A percentile compares a stretch with the other conserved stretches of the same genome.
Evolutionary conservation across 169 alveolate species (phyloP).

Genomic region (Sarcocystis neurona): DNA sequence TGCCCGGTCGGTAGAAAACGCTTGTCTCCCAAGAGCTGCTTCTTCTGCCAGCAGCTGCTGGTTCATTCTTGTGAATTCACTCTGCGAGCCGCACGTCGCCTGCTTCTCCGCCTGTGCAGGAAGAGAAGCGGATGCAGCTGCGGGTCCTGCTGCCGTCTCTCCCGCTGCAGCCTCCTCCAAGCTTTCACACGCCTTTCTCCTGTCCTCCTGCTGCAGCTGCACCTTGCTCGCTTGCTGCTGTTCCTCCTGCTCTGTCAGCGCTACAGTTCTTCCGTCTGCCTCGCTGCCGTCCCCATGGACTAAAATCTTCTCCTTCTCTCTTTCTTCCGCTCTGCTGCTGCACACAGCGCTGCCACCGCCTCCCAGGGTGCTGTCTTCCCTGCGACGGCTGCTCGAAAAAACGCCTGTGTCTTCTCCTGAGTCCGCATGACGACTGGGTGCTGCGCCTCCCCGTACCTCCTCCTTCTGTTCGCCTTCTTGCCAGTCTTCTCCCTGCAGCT

Average conservation of each 20-base stretch:
- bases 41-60: no score
- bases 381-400: constrained; percentile 9
- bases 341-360: background rate
- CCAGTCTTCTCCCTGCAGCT: background rate
- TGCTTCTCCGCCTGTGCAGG: no score
- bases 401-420: no score
- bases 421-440: no score
- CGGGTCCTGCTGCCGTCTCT: background rate
- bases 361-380: background rate
- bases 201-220: constrained; percentile 13
- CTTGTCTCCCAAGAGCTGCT: no score
- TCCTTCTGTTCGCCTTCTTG: background rate
- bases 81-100: no score
- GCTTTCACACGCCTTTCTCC: no score
- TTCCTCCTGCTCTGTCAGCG: background rate
- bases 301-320: background rate
- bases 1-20: no score
- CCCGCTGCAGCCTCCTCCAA: background rate
- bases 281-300: background rate
- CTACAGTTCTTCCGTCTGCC: background rate
- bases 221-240: background rate
- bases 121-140: no score
- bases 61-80: no score
- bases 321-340: background rate
- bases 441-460: background rate